Evolutionary conservation across 495 filamentous ascomycete genomes (phyloP), one percentile per base, ranked within the genome.

Genomic region (Choiromyces venosus): DNA sequence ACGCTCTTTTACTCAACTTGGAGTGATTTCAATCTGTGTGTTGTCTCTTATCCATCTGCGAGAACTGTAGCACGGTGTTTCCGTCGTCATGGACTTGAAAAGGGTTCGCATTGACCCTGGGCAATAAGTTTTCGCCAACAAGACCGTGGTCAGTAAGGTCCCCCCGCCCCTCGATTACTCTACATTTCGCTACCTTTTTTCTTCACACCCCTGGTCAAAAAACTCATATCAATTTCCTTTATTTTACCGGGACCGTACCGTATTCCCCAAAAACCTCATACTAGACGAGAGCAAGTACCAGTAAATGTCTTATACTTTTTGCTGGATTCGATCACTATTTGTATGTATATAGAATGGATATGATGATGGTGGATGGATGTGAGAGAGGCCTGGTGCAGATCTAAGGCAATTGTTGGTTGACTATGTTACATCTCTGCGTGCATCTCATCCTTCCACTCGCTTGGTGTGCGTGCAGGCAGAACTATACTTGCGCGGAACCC

Each of bases 71-170:
- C 74, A 77, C 74, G 66, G 75, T 76, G 75, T 76, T 29, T 77
- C 69, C 38, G 76, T 77, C 75, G 69, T 77, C 75, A 77, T 77
- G 74, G 75, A 73, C 66, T 73, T 65, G 72, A 70, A 76, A 61
- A 67, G 74, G 75, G 72, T 75, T 77, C 73, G 75, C 75, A 76
- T 77, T 77, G 75, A 77, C 75, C 75, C 75, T 37, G 72, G 72
- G 75, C 72, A 77, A 77, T 67, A 77, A 66, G 74, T 76, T 61
- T 56, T 61, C 52, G 52, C 74, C 69, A 77, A 73, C 75, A 77
- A 66, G 74, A 70, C 72, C 73, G 75, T 69, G 68, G 75, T 72
- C 73, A 74, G 75, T 72, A 77, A 73, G 75, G 69, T 68, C 66
- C 65, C 74, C 73, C 74, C 72, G 74, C 68, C 76, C 75, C 40